Base-by-base conservation (phyloP, 371 early-diverging fungal species). In the Apophysomyces ossiformis region DNA sequence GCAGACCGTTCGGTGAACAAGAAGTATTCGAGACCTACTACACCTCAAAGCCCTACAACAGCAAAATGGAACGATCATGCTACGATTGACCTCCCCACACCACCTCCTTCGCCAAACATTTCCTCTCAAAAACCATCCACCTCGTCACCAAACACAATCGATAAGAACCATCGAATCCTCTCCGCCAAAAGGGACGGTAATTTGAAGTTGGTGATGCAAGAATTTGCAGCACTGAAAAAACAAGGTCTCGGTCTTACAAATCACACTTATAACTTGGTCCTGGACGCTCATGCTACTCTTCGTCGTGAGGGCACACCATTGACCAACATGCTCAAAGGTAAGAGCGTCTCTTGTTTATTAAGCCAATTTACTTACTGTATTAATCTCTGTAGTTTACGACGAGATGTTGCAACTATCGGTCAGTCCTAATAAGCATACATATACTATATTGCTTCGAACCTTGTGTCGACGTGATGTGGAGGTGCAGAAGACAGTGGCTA, bases 401-500 rank as follows among this genome's bases (percentile, higher is more conserved):
- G 78, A 81, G 13, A 83, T 83, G 84, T 35, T 72, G 21, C 57
- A 60, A 37, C 21, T 65, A 36, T 58, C 66, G 6, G 63, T 79
- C 12, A 66, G 62, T n/a, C 78, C 84, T 8, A 69, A 70, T 32
- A 61, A 63, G 44, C 67, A 69, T 32, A 81, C 80, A 11, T 76
- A 74, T 56, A 61, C 68, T 9, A 32, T 76, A 11, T 57, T 81
- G 54, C 74, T 83, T 5, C 74, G 74, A 32, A 68, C 66, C 1
- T 47, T 83, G 2, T 81, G 78, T 57, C 77, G 76, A 35, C 74
- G 81, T 38, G 84, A 81, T 50, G 67, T 70, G 11, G 84, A 83
- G 58, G 77, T 81, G 6, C 79, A 75, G 70, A 77, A 79, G 43
- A 77, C 74, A 7, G 61, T 77, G 37, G 72, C 77, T 18, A 78